Evolutionary conservation across 768 basidiomycete genomes (phyloP).

Genomic region (Boletus edulis): DNA sequence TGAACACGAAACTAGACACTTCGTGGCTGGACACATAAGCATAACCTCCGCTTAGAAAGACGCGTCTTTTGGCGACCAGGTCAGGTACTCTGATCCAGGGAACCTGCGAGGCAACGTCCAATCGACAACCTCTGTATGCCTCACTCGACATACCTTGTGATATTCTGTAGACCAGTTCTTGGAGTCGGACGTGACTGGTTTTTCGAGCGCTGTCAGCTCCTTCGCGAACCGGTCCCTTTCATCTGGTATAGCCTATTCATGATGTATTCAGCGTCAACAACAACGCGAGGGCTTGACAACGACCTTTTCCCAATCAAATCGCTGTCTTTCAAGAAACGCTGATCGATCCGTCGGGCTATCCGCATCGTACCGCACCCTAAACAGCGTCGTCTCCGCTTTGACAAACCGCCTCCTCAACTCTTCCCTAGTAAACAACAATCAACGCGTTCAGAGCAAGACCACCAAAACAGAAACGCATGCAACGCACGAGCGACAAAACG

Average conservation of each 20-base stretch:
- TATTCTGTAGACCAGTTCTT: conserved; percentile 33
- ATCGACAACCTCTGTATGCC: neutral
- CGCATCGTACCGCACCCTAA: conserved; percentile 74
- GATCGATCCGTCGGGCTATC: conserved; percentile 57
- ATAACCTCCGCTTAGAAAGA: conserved; percentile 75
- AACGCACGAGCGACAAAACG: conserved; percentile 94
- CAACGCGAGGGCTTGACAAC: conserved; percentile 1
- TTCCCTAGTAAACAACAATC: conserved; percentile 51
- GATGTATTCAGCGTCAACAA: conserved; percentile 2
- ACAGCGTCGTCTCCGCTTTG: conserved; percentile 84
- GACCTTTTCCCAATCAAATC: conserved; percentile 67
- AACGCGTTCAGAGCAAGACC: neutral
- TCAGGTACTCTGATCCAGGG: conserved; percentile 95
- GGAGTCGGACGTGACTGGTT: neutral
- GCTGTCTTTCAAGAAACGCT: conserved; percentile 51
- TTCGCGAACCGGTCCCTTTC: conserved; percentile 52
- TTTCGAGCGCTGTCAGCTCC: conserved; percentile 44
- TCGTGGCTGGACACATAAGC: conserved; percentile 85
- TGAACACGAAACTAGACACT: conserved; percentile 81
- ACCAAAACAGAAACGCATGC: neutral
- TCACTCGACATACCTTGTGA: conserved; percentile 60
- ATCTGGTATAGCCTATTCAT: conserved; percentile 46
- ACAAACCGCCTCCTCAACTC: conserved; percentile 87
- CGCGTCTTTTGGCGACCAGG: conserved; percentile 77
- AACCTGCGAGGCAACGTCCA: conserved; percentile 52